These are phyloP conservation scores for Cadophora gregata DNA, from an alignment of 2,329 filamentous ascomycete genomes.

Conservation along the genomic window DNA sequence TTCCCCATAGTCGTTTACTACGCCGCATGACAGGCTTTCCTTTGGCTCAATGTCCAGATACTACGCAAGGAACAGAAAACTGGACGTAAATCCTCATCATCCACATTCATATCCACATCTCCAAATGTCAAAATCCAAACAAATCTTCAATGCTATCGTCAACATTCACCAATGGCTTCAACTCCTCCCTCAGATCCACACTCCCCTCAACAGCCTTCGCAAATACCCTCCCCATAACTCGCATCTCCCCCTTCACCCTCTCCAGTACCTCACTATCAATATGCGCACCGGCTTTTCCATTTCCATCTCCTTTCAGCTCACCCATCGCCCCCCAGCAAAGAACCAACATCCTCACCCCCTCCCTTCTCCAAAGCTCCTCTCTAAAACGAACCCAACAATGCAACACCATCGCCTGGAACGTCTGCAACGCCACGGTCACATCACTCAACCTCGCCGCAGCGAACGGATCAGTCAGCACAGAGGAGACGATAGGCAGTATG, in stretches of 20 bases:
- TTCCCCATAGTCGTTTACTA: background rate
- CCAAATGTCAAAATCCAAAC: constrained; percentile 32
- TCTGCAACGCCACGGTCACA: constrained; percentile 59
- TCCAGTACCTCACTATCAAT: constrained; percentile 22
- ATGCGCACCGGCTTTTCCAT: constrained; percentile 21
- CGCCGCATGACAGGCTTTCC: background rate
- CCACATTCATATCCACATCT: background rate
- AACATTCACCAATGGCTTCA: constrained; percentile 40
- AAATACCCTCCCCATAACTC: constrained; percentile 35
- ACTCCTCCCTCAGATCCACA: constrained; percentile 31
- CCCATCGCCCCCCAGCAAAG: constrained; percentile 41
- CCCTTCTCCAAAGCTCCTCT: constrained; percentile 28
- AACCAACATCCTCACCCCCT: constrained; percentile 25
- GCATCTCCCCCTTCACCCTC: constrained; percentile 34
- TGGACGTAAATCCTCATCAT: background rate
- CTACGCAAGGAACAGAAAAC: background rate
- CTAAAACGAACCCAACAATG: constrained; percentile 73
- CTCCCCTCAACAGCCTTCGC: constrained; percentile 31
- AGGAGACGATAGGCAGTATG: constrained; percentile 69
- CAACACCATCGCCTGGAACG: constrained; percentile 62
- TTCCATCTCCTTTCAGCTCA: constrained; percentile 45
- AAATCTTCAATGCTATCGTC: constrained; percentile 46
- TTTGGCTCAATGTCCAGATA: background rate
- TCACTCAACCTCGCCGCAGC: background rate
- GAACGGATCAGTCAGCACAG: constrained; percentile 73